Evolutionary conservation across 1,284 basidiomycete genomes (phyloP), one percentile per base, ranked within the genome.

Genomic region (Pseudozyma pruni): DNA sequence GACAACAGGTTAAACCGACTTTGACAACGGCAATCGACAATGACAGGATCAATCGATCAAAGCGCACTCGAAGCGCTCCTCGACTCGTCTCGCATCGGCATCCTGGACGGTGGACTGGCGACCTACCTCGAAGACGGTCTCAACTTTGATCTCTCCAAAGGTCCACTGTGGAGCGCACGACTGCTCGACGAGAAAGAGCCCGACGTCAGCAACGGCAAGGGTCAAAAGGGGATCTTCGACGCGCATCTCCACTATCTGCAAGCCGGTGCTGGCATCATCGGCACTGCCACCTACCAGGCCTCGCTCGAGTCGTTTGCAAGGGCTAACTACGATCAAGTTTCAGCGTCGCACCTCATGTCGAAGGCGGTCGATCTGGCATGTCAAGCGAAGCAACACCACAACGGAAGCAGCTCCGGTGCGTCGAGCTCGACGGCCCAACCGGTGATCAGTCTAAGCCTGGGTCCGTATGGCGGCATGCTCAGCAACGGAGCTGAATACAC

Each of bases 91-190:
- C 60, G 60, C 17, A 66, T 78, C 29, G 74, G 74, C 8, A 50
- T 76, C 29, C 20, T 78, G 39, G 76, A 78, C 38, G 76, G 76
- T 11, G 76, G 76, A 11, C 57, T 77, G 23, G 75, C 76, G 5
- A 79, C 77, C 1, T 78, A 78, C 41, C 70, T 79, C 22, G 76
- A 78, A 34, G 70, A 76, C 41, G 74, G 71, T 11, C 67, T 76
- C 32, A 44, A 70, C 42, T 68, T 72, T 45, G 72, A 73, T 32
- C 66, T 79, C 22, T 72, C 71, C 10, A 54, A 61, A 35, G 59
- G 70, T 9, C 63, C 71, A 9, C 64, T 78, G 27, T 79, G 76
- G 76, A 73, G 69, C 20, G 76, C 77, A 27, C 58, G 72, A 4
- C 39, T 79, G 33, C 71, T 79, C 19, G 59, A 74, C 38, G 56